These are phyloP conservation scores for Dittrichia graveolens DNA, from an alignment of 129 eudicot species.

Conservation along the genomic window DNA sequence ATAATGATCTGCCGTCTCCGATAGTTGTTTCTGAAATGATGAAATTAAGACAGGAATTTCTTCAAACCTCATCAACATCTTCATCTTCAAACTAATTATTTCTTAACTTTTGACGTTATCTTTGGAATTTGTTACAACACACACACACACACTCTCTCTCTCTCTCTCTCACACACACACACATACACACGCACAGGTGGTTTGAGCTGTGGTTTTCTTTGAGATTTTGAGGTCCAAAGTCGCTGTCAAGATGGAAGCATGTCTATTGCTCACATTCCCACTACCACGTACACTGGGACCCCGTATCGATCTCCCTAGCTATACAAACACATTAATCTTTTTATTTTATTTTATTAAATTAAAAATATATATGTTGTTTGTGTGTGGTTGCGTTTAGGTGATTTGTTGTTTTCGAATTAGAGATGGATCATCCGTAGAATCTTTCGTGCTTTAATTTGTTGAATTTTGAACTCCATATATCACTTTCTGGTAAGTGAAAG, in stretches of 20 bases:
- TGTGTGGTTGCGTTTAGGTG: constrained; percentile 37
- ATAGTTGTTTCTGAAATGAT: constrained; percentile 30
- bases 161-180: no score
- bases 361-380: neutral
- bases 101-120: constrained; percentile 7
- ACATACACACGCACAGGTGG: neutral
- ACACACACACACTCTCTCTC: neutral
- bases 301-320: constrained; percentile 29
- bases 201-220: constrained; percentile 38
- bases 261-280: constrained; percentile 41
- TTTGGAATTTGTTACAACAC: neutral
- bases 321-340: constrained; percentile 19
- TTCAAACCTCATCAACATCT: constrained; percentile 22
- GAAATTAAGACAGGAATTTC: neutral
- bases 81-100: constrained; percentile 19
- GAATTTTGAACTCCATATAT: neutral
- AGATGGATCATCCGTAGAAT: neutral
- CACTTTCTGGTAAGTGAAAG: constrained; percentile 25
- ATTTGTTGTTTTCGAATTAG: constrained; percentile 37
- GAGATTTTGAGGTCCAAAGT: constrained; percentile 59
- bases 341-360: neutral
- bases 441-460: constrained; percentile 9
- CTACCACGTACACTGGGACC: constrained; percentile 16
- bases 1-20: constrained; percentile 29
- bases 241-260: constrained; percentile 55